Evolutionary conservation across 192 early-diverging fungal genomes (phyloP), one percentile per base, ranked within the genome.

Genomic region (Coemansia sp.): DNA sequence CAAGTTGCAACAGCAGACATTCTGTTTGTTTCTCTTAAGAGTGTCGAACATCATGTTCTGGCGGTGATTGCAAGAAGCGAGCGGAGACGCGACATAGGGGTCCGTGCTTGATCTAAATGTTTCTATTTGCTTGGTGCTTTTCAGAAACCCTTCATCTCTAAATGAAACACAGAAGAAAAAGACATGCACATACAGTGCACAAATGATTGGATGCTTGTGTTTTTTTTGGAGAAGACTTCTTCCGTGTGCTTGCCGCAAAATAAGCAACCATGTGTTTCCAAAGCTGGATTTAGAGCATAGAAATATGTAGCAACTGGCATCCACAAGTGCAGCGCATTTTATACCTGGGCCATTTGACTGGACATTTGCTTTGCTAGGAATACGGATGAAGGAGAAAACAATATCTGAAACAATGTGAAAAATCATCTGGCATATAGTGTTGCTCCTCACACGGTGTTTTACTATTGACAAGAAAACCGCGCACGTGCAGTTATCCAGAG

Each of bases 401-500:
- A 8, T 41, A n/a, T 59, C 57, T 41, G 57, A 59, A 59, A 41
- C 57, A 40, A 11, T 59, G 57, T 41, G 57, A 16, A 59, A 59
- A 18, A 37, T 26, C 23, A 56, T 56, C 32, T 9, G 7, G 56
- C 26, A 56, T 8, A 53, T 15, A 9, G 0, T 6, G 1, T 13
- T 15, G 26, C 9, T 56, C 32, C 10, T 9, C 15, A 8, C 23
- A 48, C 47, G 32, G 32, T 50, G 11, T 50, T 50, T 38, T 56
- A 5, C 26, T 13, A 18, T 56, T 19, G 39, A 40, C 57, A 6
- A 59, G 39, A 16, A 40, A 41, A 15, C 13, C 12, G 45, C n/a
- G 45, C 65, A 67, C 65, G 65, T 67, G 65, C 37, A 23, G n/a
- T 13, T 18, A 59, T 67, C 56, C n/a, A 59, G 56, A 10, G 56